Conservation (phyloP, 495 filamentous ascomycete species). For the Articulospora tetracladia region DNA sequence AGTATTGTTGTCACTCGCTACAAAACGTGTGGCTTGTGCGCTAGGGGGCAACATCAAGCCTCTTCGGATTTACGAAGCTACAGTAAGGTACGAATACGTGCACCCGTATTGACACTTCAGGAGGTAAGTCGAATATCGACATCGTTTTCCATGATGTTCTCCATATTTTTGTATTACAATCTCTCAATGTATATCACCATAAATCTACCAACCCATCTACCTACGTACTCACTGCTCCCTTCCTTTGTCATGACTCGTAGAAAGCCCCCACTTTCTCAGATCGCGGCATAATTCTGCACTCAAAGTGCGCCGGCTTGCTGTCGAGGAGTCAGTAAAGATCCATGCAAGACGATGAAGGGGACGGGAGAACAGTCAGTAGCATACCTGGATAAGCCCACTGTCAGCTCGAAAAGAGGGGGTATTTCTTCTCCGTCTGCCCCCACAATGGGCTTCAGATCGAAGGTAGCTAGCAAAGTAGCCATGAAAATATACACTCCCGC, state of each 20-base stretch:
- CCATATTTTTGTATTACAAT: too few species aligned
- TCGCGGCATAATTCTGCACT: neutral
- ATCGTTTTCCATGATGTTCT: too few species aligned
- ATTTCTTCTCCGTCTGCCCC: constrained; percentile 17
- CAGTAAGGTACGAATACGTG: too few species aligned
- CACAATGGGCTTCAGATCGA: constrained; percentile 8
- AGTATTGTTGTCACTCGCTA: too few species aligned
- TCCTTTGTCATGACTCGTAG: neutral
- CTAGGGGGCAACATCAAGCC: too few species aligned
- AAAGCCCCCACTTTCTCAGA: neutral
- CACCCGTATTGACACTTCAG: too few species aligned
- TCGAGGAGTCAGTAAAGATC: neutral
- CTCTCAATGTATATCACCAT: too few species aligned
- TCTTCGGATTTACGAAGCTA: too few species aligned
- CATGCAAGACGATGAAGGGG: neutral
- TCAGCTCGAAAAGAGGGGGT: constrained; percentile 2
- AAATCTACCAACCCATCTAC: too few species aligned
- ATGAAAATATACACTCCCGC: constrained; percentile 17
- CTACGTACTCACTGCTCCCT: too few species aligned
- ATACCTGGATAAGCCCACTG: constrained; percentile 6
- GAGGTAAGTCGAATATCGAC: too few species aligned
- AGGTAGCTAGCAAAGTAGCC: constrained; percentile 10
- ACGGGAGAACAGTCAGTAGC: neutral
- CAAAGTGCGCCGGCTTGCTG: neutral
- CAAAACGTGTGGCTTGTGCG: too few species aligned